Conservation (phyloP, 495 filamentous ascomycete genomes). For the Pseudoneurospora amorphoporcata region DNA sequence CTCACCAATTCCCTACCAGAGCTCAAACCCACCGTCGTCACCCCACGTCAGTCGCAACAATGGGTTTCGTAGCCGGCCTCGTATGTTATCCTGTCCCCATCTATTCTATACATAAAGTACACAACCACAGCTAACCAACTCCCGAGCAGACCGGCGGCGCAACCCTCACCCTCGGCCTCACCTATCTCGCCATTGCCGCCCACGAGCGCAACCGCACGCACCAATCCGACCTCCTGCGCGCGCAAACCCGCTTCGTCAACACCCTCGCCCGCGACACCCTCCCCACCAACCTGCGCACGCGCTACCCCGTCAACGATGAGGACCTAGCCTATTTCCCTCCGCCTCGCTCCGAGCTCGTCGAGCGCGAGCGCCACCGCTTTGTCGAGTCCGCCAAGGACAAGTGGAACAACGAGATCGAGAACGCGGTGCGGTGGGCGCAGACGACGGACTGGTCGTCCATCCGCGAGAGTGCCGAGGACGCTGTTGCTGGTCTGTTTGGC, state of each 20-base stretch:
- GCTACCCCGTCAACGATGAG: conserved; percentile 14
- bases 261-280: conserved; percentile 38
- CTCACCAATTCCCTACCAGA: not conserved
- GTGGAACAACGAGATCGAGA: conserved; percentile 70
- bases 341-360: conserved; percentile 29
- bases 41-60: conserved; percentile 5
- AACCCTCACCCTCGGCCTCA: conserved; percentile 68
- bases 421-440: conserved; percentile 55
- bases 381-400: conserved; percentile 61
- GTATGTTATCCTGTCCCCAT: conserved; percentile 40
- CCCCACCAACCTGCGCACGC: conserved; percentile 27
- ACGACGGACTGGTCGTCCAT: conserved; percentile 52
- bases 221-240: conserved; percentile 61
- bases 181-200: conserved; percentile 69
- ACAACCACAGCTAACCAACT: conserved; percentile 5
- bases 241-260: conserved; percentile 54
- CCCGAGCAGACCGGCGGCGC: conserved; percentile 61
- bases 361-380: conserved; percentile 37
- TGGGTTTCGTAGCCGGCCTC: conserved; percentile 54
- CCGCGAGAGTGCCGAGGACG: conserved; percentile 43
- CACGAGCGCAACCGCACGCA: conserved; percentile 61
- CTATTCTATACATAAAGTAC: conserved; percentile 1
- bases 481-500: conserved; percentile 22
- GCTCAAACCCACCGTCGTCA: not conserved
- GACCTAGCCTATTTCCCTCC: conserved; percentile 2